Evolutionary conservation across 1,284 basidiomycete species (phyloP).

Genomic region (Puccinia novopanici): DNA sequence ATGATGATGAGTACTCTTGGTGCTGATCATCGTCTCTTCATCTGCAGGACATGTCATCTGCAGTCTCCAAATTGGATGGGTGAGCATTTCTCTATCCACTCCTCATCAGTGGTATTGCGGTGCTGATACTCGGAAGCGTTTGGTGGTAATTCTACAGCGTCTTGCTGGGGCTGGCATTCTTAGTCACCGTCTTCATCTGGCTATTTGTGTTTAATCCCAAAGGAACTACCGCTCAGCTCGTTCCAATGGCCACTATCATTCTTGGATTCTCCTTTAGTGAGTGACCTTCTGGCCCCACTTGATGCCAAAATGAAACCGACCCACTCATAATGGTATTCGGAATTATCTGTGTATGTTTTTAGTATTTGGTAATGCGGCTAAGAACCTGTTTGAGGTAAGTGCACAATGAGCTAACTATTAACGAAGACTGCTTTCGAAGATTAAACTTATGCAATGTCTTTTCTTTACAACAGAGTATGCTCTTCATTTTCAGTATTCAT

Average conservation of each 20-base stretch:
- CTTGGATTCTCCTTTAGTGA: slow-evolving; percentile 57
- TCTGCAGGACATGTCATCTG: no score
- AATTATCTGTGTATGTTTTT: slow-evolving; percentile 39
- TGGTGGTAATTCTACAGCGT: slow-evolving; percentile 61
- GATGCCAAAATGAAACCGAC: slow-evolving; percentile 64
- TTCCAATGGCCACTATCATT: slow-evolving; percentile 76
- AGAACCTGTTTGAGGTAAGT: slow-evolving; percentile 73
- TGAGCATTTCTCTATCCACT: background rate
- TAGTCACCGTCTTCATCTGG: slow-evolving; percentile 71
- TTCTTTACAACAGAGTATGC: slow-evolving; percentile 30
- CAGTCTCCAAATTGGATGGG: slow-evolving; percentile 72
- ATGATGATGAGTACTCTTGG: slow-evolving; percentile 65
- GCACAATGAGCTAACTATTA: no score
- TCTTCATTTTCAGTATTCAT: slow-evolving; percentile 54
- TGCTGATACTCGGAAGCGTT: background rate
- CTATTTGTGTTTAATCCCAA: slow-evolving; percentile 74
- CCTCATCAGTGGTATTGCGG: background rate
- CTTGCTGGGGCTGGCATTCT: slow-evolving; percentile 67
- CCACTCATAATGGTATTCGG: background rate
- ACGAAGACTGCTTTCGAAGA: no score
- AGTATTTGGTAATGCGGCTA: slow-evolving; percentile 75
- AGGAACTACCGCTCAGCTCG: slow-evolving; percentile 73
- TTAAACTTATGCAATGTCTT: background rate
- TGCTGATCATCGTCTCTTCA: slow-evolving; percentile 63
- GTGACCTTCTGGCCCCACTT: slow-evolving; percentile 63